Evolutionary conservation across 2,329 filamentous ascomycete genomes (phyloP), one percentile per base, ranked within the genome.

Genomic region (Colletotrichum noveboracense): DNA sequence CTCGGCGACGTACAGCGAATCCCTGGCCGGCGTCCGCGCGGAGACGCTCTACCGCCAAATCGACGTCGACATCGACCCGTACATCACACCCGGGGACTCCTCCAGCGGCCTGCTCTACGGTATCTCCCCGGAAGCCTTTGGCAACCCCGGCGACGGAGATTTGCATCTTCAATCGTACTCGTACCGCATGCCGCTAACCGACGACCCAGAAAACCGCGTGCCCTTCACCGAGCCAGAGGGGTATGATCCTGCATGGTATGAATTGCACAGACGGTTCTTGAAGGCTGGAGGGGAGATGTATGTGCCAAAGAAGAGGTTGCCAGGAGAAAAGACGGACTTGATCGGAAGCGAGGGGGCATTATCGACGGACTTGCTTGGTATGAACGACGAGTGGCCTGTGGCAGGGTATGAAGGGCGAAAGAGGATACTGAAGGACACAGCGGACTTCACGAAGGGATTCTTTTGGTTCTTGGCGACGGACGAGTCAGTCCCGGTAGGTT

Each of bases 291-390:
- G 68, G 67, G 36, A 76, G 18, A n/a, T 77, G 21, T 78, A 78
- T 69, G 52, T 38, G 14, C 78, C 77, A 3, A 64, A 58, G 16
- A 70, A 72, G 38, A 67, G 72, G 56, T 26, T 78, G 24, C 77
- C 77, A 9, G 72, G 76, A 28, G 58, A 55, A 6, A 79, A 78
- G 62, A 78, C 79, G 48, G 72, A 77, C 52, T 60, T 77, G 34
- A 76, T 76, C 56, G 75, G 77, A 21, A 75, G 78, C 28, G 74
- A 80, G 21, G 78, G 73, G 1, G 56, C 75, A 21, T 70, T 80
- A 5, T 74, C 79, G 28, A 79, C 78, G 16, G 79, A 80, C 61
- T 74, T 80, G 16, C n/a, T 80, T 16, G 79, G 78, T 2, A 79
- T 78, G 68, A 78, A 77, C 32, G 78, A 77, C 52, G 74, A 78